Evolutionary conservation across 164 flowering plant species (phyloP).

Genomic region (Tetrastigma voinierianum): DNA sequence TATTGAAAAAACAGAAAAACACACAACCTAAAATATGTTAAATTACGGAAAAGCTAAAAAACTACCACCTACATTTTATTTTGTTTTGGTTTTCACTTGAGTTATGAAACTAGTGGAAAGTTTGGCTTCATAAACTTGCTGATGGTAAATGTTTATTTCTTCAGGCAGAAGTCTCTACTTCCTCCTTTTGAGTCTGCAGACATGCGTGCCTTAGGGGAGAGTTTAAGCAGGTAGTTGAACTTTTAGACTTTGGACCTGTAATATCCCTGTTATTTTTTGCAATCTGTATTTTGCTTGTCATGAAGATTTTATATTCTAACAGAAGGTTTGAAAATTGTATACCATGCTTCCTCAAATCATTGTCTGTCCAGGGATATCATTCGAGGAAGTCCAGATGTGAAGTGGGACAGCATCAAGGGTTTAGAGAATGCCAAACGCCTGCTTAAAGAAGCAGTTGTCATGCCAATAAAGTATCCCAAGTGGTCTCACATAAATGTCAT

Average conservation of each 20-base stretch:
- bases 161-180: slow-evolving; percentile 78
- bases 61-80: too few relatives aligned
- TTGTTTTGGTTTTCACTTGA: background rate
- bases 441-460: slow-evolving; percentile 99
- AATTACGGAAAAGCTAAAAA: too few relatives aligned
- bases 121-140: slow-evolving; percentile 2
- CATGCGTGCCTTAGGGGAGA: slow-evolving; percentile 81
- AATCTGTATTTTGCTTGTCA: background rate
- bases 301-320: background rate
- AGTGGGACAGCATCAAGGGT: slow-evolving; percentile 99
- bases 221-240: slow-evolving; percentile 65
- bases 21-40: too few relatives aligned
- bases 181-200: slow-evolving; percentile 94
- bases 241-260: background rate
- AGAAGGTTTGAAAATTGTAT: background rate
- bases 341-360: background rate
- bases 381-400: slow-evolving; percentile 97
- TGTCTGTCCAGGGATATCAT: slow-evolving; percentile 73
- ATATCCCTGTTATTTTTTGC: background rate
- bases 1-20: too few relatives aligned
- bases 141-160: slow-evolving; percentile 14
- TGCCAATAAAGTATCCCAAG: slow-evolving; percentile 99
- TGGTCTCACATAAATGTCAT: slow-evolving; percentile 26
- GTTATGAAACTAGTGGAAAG: too few relatives aligned
- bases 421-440: slow-evolving; percentile 88